These are phyloP conservation scores for Micromonas commoda DNA, from an alignment of 139 green algal species.

Conservation along the genomic window DNA sequence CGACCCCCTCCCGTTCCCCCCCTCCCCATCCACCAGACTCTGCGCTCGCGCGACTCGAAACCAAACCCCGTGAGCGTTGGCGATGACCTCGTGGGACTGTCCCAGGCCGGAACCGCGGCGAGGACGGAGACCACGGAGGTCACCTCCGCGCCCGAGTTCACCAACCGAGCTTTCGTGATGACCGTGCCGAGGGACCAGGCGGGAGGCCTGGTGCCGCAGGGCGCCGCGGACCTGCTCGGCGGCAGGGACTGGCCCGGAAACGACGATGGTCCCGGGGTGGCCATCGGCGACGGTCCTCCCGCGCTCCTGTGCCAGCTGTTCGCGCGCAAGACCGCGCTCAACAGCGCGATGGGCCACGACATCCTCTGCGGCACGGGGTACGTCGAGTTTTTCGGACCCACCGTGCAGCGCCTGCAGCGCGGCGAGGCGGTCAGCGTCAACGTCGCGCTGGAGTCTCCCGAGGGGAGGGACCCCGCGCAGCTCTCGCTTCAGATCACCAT, in stretches of 20 bases:
- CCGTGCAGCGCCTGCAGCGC: neutral
- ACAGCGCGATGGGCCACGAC: neutral
- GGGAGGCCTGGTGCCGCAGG: neutral
- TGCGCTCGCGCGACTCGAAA: neutral
- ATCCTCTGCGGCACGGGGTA: neutral
- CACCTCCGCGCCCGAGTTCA: neutral
- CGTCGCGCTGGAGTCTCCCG: neutral
- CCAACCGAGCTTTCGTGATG: neutral
- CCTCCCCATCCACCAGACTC: neutral
- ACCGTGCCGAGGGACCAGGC: neutral
- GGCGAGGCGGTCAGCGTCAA: neutral
- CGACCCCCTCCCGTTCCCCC: neutral
- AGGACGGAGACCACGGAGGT: neutral
- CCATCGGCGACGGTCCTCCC: neutral
- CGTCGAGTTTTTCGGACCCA: neutral
- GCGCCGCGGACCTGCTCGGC: neutral
- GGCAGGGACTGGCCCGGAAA: too few relatives aligned
- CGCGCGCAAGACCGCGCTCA: neutral
- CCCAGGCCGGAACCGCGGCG: neutral
- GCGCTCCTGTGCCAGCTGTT: constrained; percentile 5
- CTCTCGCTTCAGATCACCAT: neutral
- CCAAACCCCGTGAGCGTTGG: neutral
- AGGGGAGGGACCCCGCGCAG: neutral
- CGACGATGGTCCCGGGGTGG: too few relatives aligned
- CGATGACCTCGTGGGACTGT: neutral